Evolutionary conservation across 208 protist genomes (phyloP), one percentile per base, ranked within the genome.

Genomic region (Trypanosoma boissoni): DNA sequence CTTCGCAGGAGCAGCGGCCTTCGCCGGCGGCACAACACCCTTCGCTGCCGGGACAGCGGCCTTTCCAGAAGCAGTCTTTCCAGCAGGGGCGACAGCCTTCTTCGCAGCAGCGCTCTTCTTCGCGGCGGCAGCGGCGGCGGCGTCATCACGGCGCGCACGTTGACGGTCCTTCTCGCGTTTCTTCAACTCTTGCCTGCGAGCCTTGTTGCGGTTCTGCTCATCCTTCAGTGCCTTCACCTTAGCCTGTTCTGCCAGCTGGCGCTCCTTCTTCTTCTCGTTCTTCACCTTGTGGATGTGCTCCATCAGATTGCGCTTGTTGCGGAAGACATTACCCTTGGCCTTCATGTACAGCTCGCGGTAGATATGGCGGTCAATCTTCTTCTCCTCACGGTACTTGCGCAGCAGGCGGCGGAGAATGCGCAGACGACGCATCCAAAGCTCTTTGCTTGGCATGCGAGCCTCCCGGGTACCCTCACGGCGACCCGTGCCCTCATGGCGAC

Each of bases 251-350:
- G 91, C 91, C 18, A 99, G 70, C 70, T 88, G 71, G 79, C 98
- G 96, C 69, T 96, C 91, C 74, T 96, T 93, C 57, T 84, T 72
- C 78, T 97, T 87, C 76, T 99, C 96, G 63, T 94, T 96, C 92
- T 99, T 98, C 63, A 90, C 87, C 81, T 96, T 97, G 86, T 96
- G 84, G 84, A 99, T 99, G 92, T 98, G 82, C 86, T 99, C 98
- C 78, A 99, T 93, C 23, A 99, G 85, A 56, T 96, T 98, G 71
- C 97, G 96, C 91, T 99, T 99, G 96, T 99, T 99, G 85, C 98
- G 98, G 97, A 99, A 99, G 50, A 96, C 92, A 89, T 99, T 99
- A 98, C 98, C 98, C 91, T 99, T 99, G 41, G 80, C 69, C 80
- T 98, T 98, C 52, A 98, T 46, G 86, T 99, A 99, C 46, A 99